Conservation (phyloP, 1,139 yeast genomes). For the Nakaseomyces bracarensis region DNA sequence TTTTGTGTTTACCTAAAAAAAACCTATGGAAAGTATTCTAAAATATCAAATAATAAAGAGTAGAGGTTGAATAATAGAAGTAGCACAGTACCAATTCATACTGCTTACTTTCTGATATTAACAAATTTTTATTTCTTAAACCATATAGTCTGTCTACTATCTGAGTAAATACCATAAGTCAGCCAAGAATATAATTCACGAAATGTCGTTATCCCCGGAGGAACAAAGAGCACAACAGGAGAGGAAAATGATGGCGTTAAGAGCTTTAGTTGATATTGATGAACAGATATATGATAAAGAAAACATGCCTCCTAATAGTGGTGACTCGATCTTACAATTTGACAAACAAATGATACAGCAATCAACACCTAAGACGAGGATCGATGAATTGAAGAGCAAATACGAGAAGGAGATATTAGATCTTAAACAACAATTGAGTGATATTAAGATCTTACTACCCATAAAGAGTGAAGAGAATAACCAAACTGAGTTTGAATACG, state of each 20-base stretch:
- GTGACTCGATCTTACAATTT: not conserved
- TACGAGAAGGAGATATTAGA: conserved; percentile 1
- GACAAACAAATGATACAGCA: not conserved
- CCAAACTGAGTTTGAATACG: not conserved
- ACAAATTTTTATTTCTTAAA: too few relatives aligned
- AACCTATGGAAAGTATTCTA: too few relatives aligned
- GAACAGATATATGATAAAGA: not conserved
- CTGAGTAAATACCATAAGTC: too few relatives aligned
- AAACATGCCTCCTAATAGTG: not conserved
- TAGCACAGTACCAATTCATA: not conserved
- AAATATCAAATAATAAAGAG: too few relatives aligned
- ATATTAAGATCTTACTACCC: not conserved
- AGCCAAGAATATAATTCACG: too few relatives aligned
- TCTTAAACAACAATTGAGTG: not conserved
- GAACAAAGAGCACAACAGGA: not conserved
- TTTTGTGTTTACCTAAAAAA: conserved; percentile 2
- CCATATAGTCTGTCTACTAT: too few relatives aligned
- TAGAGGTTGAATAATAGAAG: too few relatives aligned
- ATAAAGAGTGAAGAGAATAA: not conserved
- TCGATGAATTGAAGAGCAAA: conserved; percentile 2
- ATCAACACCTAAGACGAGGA: not conserved
- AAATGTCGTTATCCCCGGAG: conserved; percentile 3
- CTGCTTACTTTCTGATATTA: too few relatives aligned
- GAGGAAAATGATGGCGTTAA: not conserved
- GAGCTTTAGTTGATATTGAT: not conserved